phyloP scores from a whole-genome alignment of 306 rosid genomes.

The Styphnolobium japonicum region DNA sequence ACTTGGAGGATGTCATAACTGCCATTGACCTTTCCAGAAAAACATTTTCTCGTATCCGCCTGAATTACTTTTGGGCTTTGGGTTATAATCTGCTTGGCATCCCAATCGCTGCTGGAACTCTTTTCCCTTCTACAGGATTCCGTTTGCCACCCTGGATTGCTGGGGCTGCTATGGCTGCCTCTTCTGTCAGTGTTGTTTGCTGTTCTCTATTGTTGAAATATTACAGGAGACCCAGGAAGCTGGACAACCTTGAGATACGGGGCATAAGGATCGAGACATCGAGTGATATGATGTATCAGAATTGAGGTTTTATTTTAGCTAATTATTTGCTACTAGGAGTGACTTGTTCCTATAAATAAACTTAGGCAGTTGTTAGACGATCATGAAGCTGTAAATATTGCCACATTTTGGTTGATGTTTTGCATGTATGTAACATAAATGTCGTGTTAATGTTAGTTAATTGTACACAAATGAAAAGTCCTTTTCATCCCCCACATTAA shows the following conservation, averaged over 20 bases:
- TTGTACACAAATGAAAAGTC: not conserved
- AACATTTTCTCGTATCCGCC: constrained; percentile 70
- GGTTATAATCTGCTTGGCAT: constrained; percentile 85
- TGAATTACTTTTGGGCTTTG: constrained; percentile 86
- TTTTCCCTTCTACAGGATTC: constrained; percentile 72
- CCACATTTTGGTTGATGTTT: not conserved
- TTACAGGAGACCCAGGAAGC: constrained; percentile 73
- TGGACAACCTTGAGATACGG: constrained; percentile 58
- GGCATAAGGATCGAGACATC: constrained; percentile 36
- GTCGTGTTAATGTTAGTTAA: not conserved
- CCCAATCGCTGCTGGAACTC: constrained; percentile 77
- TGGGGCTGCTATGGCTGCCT: constrained; percentile 98
- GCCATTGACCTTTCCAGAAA: constrained; percentile 82
- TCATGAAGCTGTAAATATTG: not conserved
- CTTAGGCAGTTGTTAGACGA: not conserved
- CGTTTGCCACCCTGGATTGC: constrained; percentile 92
- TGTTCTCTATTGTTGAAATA: constrained; percentile 77
- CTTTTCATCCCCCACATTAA: not conserved
- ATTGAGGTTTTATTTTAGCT: constrained; percentile 1
- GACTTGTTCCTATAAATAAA: not conserved
- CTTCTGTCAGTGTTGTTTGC: constrained; percentile 89
- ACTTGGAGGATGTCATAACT: constrained; percentile 86
- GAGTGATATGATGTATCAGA: not conserved
- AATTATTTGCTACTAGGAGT: not conserved
- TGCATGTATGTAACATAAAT: not conserved